Evolutionary conservation across 371 early-diverging fungal species (phyloP).

Genomic region (Mortierella sp.): DNA sequence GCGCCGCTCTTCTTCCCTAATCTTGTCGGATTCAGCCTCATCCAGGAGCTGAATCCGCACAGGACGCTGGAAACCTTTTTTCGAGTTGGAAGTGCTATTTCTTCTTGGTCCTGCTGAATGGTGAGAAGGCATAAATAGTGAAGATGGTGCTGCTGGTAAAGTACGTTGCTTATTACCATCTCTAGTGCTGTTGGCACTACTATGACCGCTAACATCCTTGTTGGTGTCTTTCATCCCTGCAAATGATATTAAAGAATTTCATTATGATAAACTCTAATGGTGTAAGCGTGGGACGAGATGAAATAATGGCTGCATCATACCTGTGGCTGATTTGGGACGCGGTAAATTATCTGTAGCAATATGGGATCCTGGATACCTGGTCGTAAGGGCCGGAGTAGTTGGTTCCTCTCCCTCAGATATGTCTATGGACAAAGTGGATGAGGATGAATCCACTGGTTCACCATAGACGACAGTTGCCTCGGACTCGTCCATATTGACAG

Average conservation of each 20-base stretch:
- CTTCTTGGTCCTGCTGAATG: not conserved
- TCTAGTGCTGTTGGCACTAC: not conserved
- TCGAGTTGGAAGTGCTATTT: slow-evolving; percentile 17
- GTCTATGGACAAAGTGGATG: slow-evolving; percentile 15
- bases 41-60: slow-evolving; percentile 51
- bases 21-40: slow-evolving; percentile 31
- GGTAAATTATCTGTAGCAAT: not conserved
- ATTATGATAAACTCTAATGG: not conserved
- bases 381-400: not conserved
- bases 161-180: not conserved
- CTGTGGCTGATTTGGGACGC: not conserved
- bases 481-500: slow-evolving; percentile 27
- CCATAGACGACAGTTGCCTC: slow-evolving; percentile 21
- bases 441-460: slow-evolving; percentile 32
- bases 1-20: slow-evolving; percentile 25
- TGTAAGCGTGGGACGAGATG: not conserved
- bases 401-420: not conserved
- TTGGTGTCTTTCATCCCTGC: not conserved
- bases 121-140: slow-evolving; percentile 28
- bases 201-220: not conserved
- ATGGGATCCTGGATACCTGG: slow-evolving; percentile 18
- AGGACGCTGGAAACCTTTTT: slow-evolving; percentile 32
- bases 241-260: not conserved
- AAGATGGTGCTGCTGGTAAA: slow-evolving; percentile 4
- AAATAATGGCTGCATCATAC: not conserved